Conservation (phyloP, 2,329 filamentous ascomycete species). For the Huntiella abstrusa region DNA sequence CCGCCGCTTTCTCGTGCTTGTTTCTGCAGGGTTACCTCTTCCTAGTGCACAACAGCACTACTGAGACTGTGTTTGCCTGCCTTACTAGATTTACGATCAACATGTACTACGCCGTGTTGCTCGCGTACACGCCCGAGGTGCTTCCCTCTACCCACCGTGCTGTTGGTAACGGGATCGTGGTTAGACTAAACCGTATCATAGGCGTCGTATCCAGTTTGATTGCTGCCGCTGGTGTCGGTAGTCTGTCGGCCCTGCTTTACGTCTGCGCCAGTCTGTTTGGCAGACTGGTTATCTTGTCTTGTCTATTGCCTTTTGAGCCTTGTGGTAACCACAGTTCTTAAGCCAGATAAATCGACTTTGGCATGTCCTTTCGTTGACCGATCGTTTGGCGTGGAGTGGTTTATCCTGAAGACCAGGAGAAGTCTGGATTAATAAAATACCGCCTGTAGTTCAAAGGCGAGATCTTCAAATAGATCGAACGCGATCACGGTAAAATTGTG, state of each 20-base stretch:
- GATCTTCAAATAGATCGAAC: no score
- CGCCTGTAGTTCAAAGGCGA: no score
- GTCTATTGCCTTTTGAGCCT: conserved; percentile 47
- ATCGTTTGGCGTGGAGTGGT: no score
- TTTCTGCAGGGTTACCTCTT: conserved; percentile 63
- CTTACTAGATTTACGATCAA: conserved; percentile 49
- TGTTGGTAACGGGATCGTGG: conserved; percentile 53
- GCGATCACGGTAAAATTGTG: no score
- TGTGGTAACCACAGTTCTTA: conserved; percentile 24
- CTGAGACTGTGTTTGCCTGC: conserved; percentile 50
- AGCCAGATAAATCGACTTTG: background rate
- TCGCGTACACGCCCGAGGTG: conserved; percentile 44
- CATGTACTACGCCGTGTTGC: conserved; percentile 52
- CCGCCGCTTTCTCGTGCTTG: conserved; percentile 44
- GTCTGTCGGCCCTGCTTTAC: conserved; percentile 43
- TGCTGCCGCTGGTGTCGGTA: conserved; percentile 39
- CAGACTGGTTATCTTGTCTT: conserved; percentile 38
- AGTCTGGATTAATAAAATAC: no score
- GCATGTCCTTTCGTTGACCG: no score
- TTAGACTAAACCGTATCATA: conserved; percentile 55
- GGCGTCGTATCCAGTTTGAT: conserved; percentile 54
- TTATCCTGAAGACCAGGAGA: no score
- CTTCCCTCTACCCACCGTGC: conserved; percentile 51
- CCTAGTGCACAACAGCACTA: conserved; percentile 31
- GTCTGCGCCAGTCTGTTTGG: conserved; percentile 48